phyloP scores from a whole-genome alignment of 2,329 filamentous ascomycete genomes.

The Exophiala oligosperma region DNA sequence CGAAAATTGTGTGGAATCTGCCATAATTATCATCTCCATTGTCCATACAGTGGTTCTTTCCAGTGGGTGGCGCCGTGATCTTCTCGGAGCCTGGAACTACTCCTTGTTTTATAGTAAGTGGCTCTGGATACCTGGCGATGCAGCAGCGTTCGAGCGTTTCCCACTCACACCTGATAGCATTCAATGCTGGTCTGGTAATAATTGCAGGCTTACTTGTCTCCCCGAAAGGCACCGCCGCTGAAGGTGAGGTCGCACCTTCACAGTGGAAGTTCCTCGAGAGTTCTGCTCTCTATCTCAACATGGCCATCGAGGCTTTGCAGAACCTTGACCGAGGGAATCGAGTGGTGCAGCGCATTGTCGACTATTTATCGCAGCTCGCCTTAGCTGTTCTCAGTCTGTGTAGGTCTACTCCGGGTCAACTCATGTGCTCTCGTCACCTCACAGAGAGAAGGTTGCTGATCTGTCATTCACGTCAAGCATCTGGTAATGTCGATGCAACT shows the following conservation, averaged over 20 bases:
- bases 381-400: not conserved
- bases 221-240: not conserved
- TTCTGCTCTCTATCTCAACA: conserved; percentile 3
- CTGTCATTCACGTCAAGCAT: too few species aligned
- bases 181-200: conserved; percentile 14
- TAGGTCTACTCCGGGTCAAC: not conserved
- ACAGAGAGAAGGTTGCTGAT: too few species aligned
- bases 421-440: not conserved
- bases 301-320: conserved; percentile 12
- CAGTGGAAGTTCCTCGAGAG: not conserved
- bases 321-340: conserved; percentile 14
- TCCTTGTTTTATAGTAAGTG: conserved; percentile 38
- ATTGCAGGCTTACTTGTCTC: conserved; percentile 4
- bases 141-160: not conserved
- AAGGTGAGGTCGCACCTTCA: not conserved
- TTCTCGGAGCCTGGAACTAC: conserved; percentile 37
- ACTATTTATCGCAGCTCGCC: conserved; percentile 7
- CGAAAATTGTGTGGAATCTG: conserved; percentile 35
- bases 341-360: conserved; percentile 5
- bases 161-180: not conserved
- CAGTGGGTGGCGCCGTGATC: conserved; percentile 25
- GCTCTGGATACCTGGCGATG: not conserved
- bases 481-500: too few species aligned
- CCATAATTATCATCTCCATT: conserved; percentile 33
- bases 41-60: conserved; percentile 27